Base-by-base conservation (phyloP, 345 rosid species). In the Carallia pectinifolia region DNA sequence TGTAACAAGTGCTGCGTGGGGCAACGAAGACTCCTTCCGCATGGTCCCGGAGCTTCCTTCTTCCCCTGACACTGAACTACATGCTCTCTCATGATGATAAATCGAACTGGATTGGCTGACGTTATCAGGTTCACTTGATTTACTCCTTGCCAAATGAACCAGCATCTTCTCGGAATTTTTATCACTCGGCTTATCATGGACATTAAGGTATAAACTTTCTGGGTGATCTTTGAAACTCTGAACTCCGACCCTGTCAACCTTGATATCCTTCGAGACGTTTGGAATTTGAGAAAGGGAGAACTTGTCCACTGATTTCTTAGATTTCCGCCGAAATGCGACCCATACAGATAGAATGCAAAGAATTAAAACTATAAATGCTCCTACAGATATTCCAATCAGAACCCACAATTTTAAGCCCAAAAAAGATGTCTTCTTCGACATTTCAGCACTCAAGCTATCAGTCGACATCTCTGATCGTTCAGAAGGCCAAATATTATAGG, bases 361-460 rank as follows among this genome's bases (percentile, higher is more conserved):
- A 82, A 95, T 92, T 79, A 85, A 82, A 74, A 95, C 79, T 59
- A 95, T 89, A 82, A 89, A 92, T 30, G 76, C 83, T 64, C 88
- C 93, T 40, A 95, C 96, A 13, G 87, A 81, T 71, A 88, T 69
- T 56, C 98, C 88, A 36, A 95, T 89, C 85, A 93, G 80, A 62
- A 90, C 97, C 97, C 97, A 95, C 54, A 92, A 72, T 69, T 92
- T 89, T 54, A 95, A 74, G 81, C 99, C 99, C 71, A 95, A 85
- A 79, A 91, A 65, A 5, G 90, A 78, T 31, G 95, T 87, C 85
- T 79, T 95, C 86, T 84, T 85, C 5, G 98, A 87, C 70, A 95
- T 77, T 58, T 90, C 91, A 19, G 89, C 77, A 71, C 86, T 89
- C 74, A 95, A 74, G 78, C 79, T 83, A 69, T 85, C 86, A 53